Evolutionary conservation across 2,329 filamentous ascomycete species (phyloP), one percentile per base, ranked within the genome.

Genomic region (Cladobotryum protrusum): DNA sequence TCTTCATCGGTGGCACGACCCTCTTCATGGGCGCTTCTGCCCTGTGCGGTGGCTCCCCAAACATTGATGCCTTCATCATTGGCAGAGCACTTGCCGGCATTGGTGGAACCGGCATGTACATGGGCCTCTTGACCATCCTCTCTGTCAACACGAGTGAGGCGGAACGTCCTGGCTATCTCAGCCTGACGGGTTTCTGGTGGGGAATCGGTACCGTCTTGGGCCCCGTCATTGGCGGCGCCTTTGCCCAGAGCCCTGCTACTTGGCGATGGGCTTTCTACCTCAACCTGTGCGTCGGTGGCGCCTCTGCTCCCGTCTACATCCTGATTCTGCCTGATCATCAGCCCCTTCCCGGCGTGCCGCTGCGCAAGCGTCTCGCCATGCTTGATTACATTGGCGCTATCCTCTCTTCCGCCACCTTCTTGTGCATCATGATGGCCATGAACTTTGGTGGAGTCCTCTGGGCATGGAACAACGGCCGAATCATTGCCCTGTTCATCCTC

Each of bases 371-470:
- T 8, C 24, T 70, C 1, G 43, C 52, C 2, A 44, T 15, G 34
- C 55, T 76, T 13, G 76, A 79, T 56, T 74, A 62, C 50, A 15
- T 75, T 0, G 75, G 73, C 1, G 61, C 65, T 0, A 19, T 72
- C 1, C 61, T 81, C 1, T 71, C 67, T 34, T 57, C 67, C 1
- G 74, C 64, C 1, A 65, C 67, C 1, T 67, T 70, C 17, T 58
- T 67, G 1, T 65, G 62, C 12, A 56, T 74, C 15, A 63, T 74
- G 36, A 72, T 81, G 62, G 75, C 66, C 0, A 68, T 79, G 49
- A 69, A 66, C 41, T 77, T 80, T 43, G 75, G 72, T 9, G 78
- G 77, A 1, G 61, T 66, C 1, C 50, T 70, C 4, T 81, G 69
- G 53, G 53, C 59, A 0, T 82, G 77, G 76, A 59, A 62, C 37